phyloP scores from a whole-genome alignment of 176 grass and related monocot species.

The Calamus simplicifolius region DNA sequence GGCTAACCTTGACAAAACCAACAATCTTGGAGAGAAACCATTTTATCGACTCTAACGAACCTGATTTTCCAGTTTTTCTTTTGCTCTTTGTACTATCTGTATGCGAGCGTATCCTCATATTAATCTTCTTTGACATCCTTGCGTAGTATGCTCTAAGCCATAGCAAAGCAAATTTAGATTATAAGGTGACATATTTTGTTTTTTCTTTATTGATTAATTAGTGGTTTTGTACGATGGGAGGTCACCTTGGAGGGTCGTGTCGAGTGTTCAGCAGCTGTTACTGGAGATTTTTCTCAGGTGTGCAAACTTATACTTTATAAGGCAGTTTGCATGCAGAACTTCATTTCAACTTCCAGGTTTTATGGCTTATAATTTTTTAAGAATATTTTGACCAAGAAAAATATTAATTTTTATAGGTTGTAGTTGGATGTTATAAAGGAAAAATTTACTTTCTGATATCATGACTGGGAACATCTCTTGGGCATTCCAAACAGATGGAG shows the following conservation, averaged over 20 bases:
- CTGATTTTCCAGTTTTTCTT: too few relatives aligned
- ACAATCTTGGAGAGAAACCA: too few relatives aligned
- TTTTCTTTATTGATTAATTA: constrained; percentile 22
- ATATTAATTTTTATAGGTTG: constrained; percentile 46
- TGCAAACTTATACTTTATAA: background rate
- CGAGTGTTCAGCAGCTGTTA: constrained; percentile 70
- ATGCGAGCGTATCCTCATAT: too few relatives aligned
- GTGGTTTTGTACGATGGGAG: constrained; percentile 65
- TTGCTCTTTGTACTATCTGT: too few relatives aligned
- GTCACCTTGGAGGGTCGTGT: constrained; percentile 68
- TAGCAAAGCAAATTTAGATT: too few relatives aligned
- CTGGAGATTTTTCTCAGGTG: constrained; percentile 83
- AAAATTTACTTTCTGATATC: constrained; percentile 83
- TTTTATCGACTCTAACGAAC: too few relatives aligned
- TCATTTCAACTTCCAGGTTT: too few relatives aligned
- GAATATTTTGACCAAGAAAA: constrained; percentile 14
- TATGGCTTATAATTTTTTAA: too few relatives aligned
- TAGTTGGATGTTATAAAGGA: constrained; percentile 87
- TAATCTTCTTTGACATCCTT: too few relatives aligned
- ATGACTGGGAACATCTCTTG: constrained; percentile 51
- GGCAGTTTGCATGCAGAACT: background rate
- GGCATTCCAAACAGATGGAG: constrained; percentile 76
- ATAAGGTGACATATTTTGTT: background rate
- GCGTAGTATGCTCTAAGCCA: too few relatives aligned
- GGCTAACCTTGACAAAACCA: too few relatives aligned